A percentile compares a stretch with the other conserved stretches of the same genome.
These are phyloP conservation scores for Hyaloraphidium curvatum DNA, from an alignment of 192 early-diverging fungal genomes.

Conservation along the genomic window DNA sequence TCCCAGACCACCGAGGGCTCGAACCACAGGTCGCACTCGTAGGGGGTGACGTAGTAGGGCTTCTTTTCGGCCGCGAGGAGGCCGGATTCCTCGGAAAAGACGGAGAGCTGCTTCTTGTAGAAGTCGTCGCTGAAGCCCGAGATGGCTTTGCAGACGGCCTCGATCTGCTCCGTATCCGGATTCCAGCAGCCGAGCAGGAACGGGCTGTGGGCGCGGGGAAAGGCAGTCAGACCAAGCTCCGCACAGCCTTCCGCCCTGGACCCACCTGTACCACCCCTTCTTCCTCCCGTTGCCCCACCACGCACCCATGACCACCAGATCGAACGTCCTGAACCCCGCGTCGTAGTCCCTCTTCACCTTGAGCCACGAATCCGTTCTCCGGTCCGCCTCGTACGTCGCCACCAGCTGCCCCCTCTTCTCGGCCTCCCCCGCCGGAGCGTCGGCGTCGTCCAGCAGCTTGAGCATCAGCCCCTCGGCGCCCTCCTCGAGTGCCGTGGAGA, in stretches of 20 bases:
- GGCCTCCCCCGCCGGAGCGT: neutral
- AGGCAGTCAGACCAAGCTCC: neutral
- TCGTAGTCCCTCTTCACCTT: conserved; percentile 1
- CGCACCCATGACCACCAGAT: neutral
- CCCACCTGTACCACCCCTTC: neutral
- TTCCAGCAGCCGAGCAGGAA: neutral
- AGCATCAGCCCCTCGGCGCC: conserved; percentile 3
- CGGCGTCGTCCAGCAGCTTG: neutral
- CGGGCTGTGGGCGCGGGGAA: neutral
- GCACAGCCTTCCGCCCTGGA: neutral
- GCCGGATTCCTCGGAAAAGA: neutral
- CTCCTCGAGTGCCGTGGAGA: neutral
- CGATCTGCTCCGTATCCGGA: neutral
- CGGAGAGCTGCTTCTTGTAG: neutral
- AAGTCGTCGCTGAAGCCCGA: conserved; percentile 1
- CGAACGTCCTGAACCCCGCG: neutral
- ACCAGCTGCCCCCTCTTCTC: neutral
- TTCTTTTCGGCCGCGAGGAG: neutral
- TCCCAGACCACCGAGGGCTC: neutral
- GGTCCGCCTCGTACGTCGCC: conserved; percentile 1
- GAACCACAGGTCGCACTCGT: neutral
- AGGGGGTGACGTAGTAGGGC: neutral
- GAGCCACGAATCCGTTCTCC: neutral
- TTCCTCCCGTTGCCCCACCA: conserved; percentile 2
- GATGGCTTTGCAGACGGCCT: conserved; percentile 2